Evolutionary conservation across 495 filamentous ascomycete genomes (phyloP), one percentile per base, ranked within the genome.

Genomic region (Penicillium herquei): DNA sequence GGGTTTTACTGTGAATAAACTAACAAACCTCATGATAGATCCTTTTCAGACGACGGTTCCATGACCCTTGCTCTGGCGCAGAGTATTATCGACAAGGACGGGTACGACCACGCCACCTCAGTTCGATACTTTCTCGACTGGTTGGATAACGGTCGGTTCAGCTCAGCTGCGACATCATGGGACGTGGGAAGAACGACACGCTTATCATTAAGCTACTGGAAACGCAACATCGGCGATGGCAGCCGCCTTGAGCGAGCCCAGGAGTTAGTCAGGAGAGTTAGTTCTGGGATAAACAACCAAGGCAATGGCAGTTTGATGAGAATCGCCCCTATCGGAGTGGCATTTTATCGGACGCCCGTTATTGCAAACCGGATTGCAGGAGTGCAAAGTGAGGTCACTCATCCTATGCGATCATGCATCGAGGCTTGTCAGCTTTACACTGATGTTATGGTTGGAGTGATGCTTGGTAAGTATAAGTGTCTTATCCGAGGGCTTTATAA

Each of bases 271-370:
- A 48, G 44, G 14, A 18, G 10, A 14, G 21, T 26, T 50, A 51
- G 35, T 52, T 70, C 1, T 47, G 59, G 21, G 3, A 17, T 8
- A 59, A 69, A 30, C 34, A 44, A 1, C 26, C 75, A 70, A 2
- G 78, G 78, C 0, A 80, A 81, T 49, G 78, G 78, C 11, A 72
- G 68, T 37, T 58, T 81, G 44, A 80, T 81, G 77, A 60, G 78
- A 12, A 71, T 77, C 32, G 57, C 71, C 0, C 72, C 76, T 0
- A 57, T 81, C 8, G 65, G 65, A 3, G 54, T 79, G 5, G 59
- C 56, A 1, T 66, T 61, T 17, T 75, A 68, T 59, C 43, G 44
- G 0, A 56, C 65, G 49, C 8, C 51, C 11, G 8, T 26, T 8
- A 46, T 54, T 1, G 76, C 75, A 8, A 52, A 53, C 21, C 30